Evolutionary conservation across 768 basidiomycete species (phyloP), one percentile per base, ranked within the genome.

Genomic region (Tephrocybe sp.): DNA sequence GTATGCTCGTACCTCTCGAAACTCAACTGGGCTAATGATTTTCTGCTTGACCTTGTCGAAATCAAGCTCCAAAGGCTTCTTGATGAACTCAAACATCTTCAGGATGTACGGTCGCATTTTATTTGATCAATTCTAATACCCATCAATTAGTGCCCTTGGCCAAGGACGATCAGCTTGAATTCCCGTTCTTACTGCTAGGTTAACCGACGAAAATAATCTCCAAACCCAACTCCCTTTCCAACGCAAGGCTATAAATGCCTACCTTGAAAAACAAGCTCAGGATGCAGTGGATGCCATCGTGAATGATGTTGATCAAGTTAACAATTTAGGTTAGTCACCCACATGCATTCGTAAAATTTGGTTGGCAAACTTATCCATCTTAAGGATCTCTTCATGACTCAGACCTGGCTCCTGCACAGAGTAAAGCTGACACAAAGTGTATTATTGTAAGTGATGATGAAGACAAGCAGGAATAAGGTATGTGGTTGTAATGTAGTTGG

Each of bases 41-140:
- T 48, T 31, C 47, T 36, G 10, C 39, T 48, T 17, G 47, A 48
- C 20, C 38, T 48, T 39, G 47, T 48, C 17, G 36, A 48, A 33
- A 23, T 48, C 31, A 48, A 48, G 39, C 47, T 48, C n/a, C 47
- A 48, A 30, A 19, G 36, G 38, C 47, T 48, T 17, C 17, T 48
- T 14, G 17, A 35, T 22, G 47, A 48, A 33, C 47, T 48, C 26
- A 48, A 39, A 39, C n/a, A 31, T 32, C 38, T 48, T 17, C 36
- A 48, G 36, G 39, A 39, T 9, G 23, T 48, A n/a, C 1, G 20
- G 17, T 38, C 7, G 8, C n/a, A 16, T 38, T 38, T 1, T 16
- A 38, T 38, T n/a, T 38, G 10, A 38, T 17, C 3, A 7, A n/a
- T 17, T n/a, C 7, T 7, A 14, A 7, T 38, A 17, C 7, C 10